These are phyloP conservation scores for Vigna angularis DNA, from an alignment of 306 rosid genomes.

Conservation along the genomic window DNA sequence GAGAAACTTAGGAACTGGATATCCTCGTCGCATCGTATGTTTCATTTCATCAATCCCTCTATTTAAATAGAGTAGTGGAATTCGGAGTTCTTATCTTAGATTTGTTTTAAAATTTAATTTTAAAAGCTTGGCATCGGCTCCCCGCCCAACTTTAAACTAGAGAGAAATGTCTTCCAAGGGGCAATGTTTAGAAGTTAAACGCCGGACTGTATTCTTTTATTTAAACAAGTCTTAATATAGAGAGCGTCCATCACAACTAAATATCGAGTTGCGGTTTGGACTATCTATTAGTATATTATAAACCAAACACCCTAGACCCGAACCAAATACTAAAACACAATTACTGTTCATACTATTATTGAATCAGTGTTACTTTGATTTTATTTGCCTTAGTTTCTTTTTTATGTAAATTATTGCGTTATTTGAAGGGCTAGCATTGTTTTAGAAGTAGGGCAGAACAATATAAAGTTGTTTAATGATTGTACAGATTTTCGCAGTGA, in stretches of 20 bases:
- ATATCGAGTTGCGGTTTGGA: neutral
- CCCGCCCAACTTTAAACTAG: neutral
- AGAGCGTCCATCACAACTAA: neutral
- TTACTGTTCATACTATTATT: neutral
- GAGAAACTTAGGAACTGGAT: neutral
- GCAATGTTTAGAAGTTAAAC: neutral
- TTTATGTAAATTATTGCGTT: neutral
- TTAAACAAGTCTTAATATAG: neutral
- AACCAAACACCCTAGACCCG: no score
- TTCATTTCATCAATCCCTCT: conserved; percentile 2
- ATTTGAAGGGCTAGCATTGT: neutral
- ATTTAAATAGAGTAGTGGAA: neutral
- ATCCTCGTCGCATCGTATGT: neutral
- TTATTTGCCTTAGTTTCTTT: neutral
- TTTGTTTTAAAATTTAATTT: no score
- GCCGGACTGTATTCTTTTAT: neutral
- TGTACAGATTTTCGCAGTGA: neutral
- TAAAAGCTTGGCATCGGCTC: neutral
- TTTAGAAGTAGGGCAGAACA: neutral
- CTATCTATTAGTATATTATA: neutral
- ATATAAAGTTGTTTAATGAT: neutral
- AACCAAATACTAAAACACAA: neutral
- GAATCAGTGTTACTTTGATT: neutral
- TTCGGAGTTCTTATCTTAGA: neutral
- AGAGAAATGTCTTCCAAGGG: neutral